Evolutionary conservation across 805 yeast species (phyloP), one percentile per base, ranked within the genome.

Genomic region (Blastobotrys terrestris): DNA sequence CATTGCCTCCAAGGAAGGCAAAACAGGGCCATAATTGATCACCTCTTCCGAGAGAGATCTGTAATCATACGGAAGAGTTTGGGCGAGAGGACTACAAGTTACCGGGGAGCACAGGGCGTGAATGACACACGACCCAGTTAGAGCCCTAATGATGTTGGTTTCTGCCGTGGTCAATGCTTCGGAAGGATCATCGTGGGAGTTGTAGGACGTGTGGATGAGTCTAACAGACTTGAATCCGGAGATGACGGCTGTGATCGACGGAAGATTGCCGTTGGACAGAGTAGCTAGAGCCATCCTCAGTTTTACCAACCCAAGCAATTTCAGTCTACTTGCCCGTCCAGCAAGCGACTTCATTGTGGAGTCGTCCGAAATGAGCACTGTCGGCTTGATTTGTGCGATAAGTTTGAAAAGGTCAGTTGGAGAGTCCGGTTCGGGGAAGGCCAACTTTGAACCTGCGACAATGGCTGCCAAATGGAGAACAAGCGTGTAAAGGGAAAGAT

Each of bases 81-180:
- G 74, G 31, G 67, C 55, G 3, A 72, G 39, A 4, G 74, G 71
- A 15, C 70, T 60, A 3, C 61, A 62, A 21, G 62, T 52, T 1
- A 46, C 44, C 2, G 72, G 67, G 14, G 60, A 53, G 20, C 59
- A 55, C 8, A 71, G 53, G 1, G 69, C 58, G 47, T 67, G 72
- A 11, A 71, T 47, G 19, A 71, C 56, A 42, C 63, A 64, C 1
- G 72, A 53, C 4, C 74, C 75, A 2, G 68, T 52, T 14, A 69
- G 61, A 2, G 68, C 67, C 13, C 74, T 55, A 5, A 67, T 53
- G 2, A 39, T 50, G 7, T 59, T 54, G 8, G 63, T 49, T 5
- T 65, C 62, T 5, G 52, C 50, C 1, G 68, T 53, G 7, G 63
- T 53, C 39, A 66, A 53, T 4, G 54, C 47, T 5, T 21, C 18